A percentile compares a stretch with the other conserved stretches of the same genome.
Evolutionary conservation across 768 basidiomycete genomes (phyloP).

Genomic region (Lentinus tigrinus): DNA sequence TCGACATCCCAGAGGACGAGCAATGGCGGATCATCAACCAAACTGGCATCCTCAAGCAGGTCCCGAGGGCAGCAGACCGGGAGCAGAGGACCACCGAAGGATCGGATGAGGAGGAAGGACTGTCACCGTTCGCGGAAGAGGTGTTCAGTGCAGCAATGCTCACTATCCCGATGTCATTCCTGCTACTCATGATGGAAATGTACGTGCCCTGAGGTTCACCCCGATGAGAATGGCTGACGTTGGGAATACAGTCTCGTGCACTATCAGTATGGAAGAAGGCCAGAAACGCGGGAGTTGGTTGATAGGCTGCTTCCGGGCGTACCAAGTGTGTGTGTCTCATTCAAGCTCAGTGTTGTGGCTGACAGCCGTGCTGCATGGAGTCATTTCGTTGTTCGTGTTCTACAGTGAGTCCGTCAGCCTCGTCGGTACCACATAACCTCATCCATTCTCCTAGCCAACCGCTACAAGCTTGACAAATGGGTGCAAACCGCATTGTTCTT

Average conservation of each 20-base stretch:
- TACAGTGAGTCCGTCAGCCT: constrained; percentile 50
- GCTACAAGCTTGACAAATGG: constrained; percentile 55
- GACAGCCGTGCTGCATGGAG: constrained; percentile 33
- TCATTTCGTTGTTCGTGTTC: constrained; percentile 73
- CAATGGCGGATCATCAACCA: constrained; percentile 76
- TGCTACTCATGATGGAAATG: constrained; percentile 85
- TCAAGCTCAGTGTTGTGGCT: background rate
- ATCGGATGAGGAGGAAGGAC: constrained; percentile 33
- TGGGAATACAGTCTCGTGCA: constrained; percentile 62
- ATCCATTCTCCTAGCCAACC: constrained; percentile 48
- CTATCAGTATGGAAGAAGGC: constrained; percentile 71
- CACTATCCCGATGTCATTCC: constrained; percentile 72
- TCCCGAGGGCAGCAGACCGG: background rate
- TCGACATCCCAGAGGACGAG: constrained; percentile 68
- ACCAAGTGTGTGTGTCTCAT: constrained; percentile 56
- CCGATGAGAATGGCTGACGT: background rate
- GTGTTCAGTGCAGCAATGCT: constrained; percentile 63
- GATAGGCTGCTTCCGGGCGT: constrained; percentile 62
- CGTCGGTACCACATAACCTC: background rate
- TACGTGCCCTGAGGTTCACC: constrained; percentile 36
- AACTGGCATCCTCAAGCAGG: constrained; percentile 43
- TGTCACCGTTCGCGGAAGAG: constrained; percentile 56
- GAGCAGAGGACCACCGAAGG: background rate
- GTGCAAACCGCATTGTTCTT: constrained; percentile 61
- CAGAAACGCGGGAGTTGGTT: constrained; percentile 45